These are phyloP conservation scores for Nakazawaea wyomingensis DNA, from an alignment of 805 yeast species.

Conservation along the genomic window DNA sequence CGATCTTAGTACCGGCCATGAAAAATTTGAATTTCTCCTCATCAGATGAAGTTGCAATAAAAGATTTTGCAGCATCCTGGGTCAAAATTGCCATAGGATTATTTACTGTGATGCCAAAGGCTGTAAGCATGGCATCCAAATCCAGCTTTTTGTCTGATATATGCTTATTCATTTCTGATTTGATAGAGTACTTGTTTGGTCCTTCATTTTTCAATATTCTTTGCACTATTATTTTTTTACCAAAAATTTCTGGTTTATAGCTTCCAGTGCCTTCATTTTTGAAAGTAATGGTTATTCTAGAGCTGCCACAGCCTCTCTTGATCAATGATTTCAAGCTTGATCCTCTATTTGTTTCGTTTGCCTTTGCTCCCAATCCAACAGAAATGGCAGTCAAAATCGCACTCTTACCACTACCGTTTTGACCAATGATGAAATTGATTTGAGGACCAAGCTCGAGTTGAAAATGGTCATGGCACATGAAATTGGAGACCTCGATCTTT, in stretches of 20 bases:
- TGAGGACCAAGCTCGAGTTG: conserved; percentile 71
- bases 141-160: conserved; percentile 59
- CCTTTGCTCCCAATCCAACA: conserved; percentile 84
- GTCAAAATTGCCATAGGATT: conserved; percentile 91
- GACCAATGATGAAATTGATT: conserved; percentile 81
- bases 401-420: conserved; percentile 88
- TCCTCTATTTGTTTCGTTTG: conserved; percentile 84
- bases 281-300: conserved; percentile 61
- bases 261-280: conserved; percentile 64
- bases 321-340: conserved; percentile 63
- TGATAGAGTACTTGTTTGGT: conserved; percentile 47
- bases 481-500: conserved; percentile 59
- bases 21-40: conserved; percentile 68
- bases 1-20: conserved; percentile 73
- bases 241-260: conserved; percentile 59
- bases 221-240: conserved; percentile 64
- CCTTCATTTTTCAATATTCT: conserved; percentile 56
- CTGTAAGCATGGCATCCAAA: conserved; percentile 61
- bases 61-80: conserved; percentile 91
- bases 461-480: conserved; percentile 88
- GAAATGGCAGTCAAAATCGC: conserved; percentile 85
- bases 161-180: conserved; percentile 43
- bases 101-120: conserved; percentile 72
- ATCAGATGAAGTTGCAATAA: conserved; percentile 72
- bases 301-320: conserved; percentile 67